Evolutionary conservation across 2,329 filamentous ascomycete species (phyloP).

Genomic region (Blumeriella jaapii): DNA sequence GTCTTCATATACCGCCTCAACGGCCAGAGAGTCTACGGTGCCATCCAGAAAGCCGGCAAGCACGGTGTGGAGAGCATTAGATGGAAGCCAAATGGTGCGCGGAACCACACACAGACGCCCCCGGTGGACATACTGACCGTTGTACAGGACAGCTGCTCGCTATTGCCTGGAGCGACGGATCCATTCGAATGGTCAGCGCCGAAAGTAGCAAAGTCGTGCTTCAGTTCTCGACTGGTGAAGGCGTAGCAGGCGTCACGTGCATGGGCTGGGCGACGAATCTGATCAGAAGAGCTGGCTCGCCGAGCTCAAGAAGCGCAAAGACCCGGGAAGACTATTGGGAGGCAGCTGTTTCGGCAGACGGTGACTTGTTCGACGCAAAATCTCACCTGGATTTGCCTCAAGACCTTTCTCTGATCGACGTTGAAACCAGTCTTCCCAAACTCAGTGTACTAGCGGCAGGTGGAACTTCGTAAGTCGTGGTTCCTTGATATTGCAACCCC

Average conservation of each 20-base stretch:
- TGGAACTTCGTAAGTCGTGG: constrained; percentile 44
- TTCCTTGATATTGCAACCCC: background rate
- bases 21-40: constrained; percentile 55
- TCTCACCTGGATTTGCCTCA: constrained; percentile 46
- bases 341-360: constrained; percentile 12
- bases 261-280: constrained; percentile 28
- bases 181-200: constrained; percentile 62
- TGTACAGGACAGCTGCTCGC: constrained; percentile 60
- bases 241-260: constrained; percentile 33
- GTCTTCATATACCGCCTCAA: constrained; percentile 70
- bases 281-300: constrained; percentile 14
- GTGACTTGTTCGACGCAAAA: constrained; percentile 9
- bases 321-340: no score
- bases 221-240: constrained; percentile 39
- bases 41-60: constrained; percentile 27
- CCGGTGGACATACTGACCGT: constrained; percentile 3
- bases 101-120: background rate
- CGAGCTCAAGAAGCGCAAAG: constrained; percentile 4
- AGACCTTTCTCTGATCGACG: constrained; percentile 63
- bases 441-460: constrained; percentile 60
- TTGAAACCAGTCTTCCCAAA: constrained; percentile 65
- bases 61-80: constrained; percentile 29
- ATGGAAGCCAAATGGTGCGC: constrained; percentile 28
- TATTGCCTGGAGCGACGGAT: constrained; percentile 73
- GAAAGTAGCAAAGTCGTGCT: constrained; percentile 76